Percentiles rank a stretch among this genome's conserved stretches.
phyloP scores from a whole-genome alignment of 306 rosid species.

The Vigna angularis region DNA sequence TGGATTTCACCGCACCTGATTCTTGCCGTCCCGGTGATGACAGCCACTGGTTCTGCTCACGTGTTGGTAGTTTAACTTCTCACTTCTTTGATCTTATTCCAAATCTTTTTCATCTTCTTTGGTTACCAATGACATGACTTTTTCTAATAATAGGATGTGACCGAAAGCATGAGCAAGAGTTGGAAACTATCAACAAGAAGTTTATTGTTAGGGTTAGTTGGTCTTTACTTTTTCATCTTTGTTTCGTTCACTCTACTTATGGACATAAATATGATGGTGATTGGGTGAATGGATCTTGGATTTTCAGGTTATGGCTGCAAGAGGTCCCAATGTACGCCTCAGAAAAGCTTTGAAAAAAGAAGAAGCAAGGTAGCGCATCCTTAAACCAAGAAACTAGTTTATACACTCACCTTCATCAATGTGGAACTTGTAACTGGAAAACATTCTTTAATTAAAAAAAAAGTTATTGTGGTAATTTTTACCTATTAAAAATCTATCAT shows the following conservation, averaged over 20 bases:
- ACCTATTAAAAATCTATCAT: too few relatives aligned
- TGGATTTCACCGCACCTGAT: constrained; percentile 80
- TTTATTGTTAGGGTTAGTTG: constrained; percentile 85
- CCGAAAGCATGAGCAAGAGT: constrained; percentile 78
- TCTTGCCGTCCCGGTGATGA: constrained; percentile 65
- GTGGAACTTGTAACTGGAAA: too few relatives aligned
- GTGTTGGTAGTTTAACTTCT: constrained; percentile 63
- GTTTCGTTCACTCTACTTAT: background rate
- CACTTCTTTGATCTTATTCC: background rate
- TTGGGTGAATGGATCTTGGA: background rate
- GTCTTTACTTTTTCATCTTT: constrained; percentile 31
- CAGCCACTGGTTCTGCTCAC: constrained; percentile 90
- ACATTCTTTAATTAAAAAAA: too few relatives aligned
- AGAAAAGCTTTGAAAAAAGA: constrained; percentile 57
- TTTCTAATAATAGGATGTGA: constrained; percentile 72
- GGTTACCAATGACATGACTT: background rate
- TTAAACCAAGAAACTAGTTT: too few relatives aligned
- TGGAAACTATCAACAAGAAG: constrained; percentile 72
- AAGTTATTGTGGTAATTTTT: too few relatives aligned
- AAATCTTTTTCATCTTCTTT: background rate
- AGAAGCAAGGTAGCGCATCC: constrained; percentile 56
- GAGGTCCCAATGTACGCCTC: constrained; percentile 86
- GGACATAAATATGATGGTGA: constrained; percentile 7
- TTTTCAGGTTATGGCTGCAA: constrained; percentile 92
- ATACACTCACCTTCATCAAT: too few relatives aligned